Conservation (phyloP, 139 green algal species). For the Chlorella sp. region DNA sequence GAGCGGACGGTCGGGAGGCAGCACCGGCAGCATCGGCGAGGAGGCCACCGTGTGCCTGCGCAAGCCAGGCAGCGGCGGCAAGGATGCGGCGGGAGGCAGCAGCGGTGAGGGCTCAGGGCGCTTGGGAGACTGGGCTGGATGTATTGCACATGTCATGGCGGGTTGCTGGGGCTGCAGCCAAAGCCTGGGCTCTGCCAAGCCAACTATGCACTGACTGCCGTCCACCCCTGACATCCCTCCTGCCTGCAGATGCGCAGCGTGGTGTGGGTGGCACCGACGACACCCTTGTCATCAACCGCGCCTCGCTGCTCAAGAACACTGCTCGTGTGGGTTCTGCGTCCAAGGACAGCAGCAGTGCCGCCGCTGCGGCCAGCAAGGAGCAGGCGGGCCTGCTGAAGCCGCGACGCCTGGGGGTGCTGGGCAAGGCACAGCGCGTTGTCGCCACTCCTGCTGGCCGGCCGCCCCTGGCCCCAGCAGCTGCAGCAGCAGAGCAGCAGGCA, state of each 20-base stretch:
- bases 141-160: too few relatives aligned
- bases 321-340: not conserved
- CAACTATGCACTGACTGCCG: too few relatives aligned
- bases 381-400: conserved; percentile 16
- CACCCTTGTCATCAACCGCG: conserved; percentile 31
- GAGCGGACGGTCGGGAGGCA: conserved; percentile 34
- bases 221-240: too few relatives aligned
- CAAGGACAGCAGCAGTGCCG: not conserved
- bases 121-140: too few relatives aligned
- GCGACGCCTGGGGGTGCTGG: conserved; percentile 30
- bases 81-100: not conserved
- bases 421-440: conserved; percentile 28
- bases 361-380: conserved; percentile 9
- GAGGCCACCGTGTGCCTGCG: conserved; percentile 42
- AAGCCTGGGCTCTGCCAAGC: too few relatives aligned
- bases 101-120: too few relatives aligned
- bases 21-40: conserved; percentile 39
- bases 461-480: not conserved
- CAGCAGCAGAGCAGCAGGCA: not conserved
- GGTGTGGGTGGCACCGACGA: not conserved
- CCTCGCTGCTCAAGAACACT: not conserved
- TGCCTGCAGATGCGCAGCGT: too few relatives aligned
- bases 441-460: not conserved
- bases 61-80: not conserved
- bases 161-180: too few relatives aligned